Evolutionary conservation across 345 rosid species (phyloP).

Genomic region (Eucalyptus erythrocorys): DNA sequence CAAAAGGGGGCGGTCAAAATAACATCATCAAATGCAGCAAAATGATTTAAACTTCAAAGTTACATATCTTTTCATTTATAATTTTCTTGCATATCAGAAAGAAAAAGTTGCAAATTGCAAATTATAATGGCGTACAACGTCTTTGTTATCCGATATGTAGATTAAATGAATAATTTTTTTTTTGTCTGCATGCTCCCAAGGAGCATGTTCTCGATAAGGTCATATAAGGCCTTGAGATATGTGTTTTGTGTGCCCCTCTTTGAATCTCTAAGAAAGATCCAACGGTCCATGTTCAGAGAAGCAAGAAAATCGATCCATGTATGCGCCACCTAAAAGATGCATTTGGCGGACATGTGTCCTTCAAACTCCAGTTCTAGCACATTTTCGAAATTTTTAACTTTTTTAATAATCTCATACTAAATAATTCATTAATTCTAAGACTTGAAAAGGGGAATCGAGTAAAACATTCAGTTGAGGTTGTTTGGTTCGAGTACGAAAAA

Average conservation of each 20-base stretch:
- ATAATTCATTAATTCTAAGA: background rate
- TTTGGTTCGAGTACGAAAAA: background rate
- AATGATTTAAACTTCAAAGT: background rate
- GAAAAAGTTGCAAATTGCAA: background rate
- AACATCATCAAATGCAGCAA: background rate
- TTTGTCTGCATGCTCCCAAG: background rate
- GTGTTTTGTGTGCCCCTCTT: background rate
- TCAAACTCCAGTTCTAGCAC: background rate
- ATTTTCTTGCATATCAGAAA: background rate
- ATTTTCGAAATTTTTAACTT: conserved; percentile 1
- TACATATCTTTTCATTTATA: background rate
- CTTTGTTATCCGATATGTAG: background rate
- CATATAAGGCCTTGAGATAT: background rate
- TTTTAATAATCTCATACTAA: background rate
- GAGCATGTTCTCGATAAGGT: background rate
- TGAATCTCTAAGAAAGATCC: background rate
- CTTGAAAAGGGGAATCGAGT: too few species aligned
- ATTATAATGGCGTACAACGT: background rate
- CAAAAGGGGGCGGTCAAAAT: background rate
- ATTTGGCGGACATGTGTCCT: background rate
- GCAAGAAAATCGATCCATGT: background rate
- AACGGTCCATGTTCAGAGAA: background rate
- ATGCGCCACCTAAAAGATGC: background rate
- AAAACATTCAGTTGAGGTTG: background rate
- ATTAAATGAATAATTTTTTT: background rate